phyloP scores from a whole-genome alignment of 306 rosid species.

The Fragaria vesca region DNA sequence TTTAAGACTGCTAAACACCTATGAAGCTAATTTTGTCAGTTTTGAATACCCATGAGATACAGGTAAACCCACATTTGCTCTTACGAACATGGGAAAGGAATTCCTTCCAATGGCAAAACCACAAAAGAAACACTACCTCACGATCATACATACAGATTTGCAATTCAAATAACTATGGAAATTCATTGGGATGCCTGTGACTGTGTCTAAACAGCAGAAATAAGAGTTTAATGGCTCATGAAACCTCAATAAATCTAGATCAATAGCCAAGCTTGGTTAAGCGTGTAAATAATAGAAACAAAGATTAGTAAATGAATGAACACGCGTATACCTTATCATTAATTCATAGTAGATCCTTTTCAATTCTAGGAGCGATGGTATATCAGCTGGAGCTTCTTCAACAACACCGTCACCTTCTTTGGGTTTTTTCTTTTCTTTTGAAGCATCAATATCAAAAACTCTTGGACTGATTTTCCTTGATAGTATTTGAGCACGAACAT shows the following conservation, averaged over 20 bases:
- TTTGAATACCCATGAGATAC: background rate
- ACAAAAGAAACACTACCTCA: background rate
- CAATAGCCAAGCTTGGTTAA: background rate
- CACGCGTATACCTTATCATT: conserved; percentile 64
- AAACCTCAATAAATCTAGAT: background rate
- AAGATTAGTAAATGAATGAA: background rate
- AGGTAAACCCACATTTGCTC: background rate
- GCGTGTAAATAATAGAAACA: background rate
- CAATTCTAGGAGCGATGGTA: conserved; percentile 77
- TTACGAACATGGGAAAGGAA: background rate
- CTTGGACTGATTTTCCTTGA: conserved; percentile 81
- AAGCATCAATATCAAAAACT: conserved; percentile 59
- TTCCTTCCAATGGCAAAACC: background rate
- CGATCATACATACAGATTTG: background rate
- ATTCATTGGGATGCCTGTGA: background rate
- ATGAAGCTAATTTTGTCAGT: background rate
- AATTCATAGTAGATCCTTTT: conserved; percentile 75
- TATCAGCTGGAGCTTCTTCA: conserved; percentile 84
- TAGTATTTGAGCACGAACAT: conserved; percentile 79
- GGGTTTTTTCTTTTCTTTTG: conserved; percentile 88
- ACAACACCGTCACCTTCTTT: conserved; percentile 80
- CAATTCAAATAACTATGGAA: background rate
- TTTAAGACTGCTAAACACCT: background rate
- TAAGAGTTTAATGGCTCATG: background rate
- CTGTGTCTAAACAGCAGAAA: background rate